Percentiles rank a stretch among this genome's conserved stretches.
These are phyloP conservation scores for Trametes pubescens DNA, from an alignment of 1,284 basidiomycete genomes.

Conservation along the genomic window DNA sequence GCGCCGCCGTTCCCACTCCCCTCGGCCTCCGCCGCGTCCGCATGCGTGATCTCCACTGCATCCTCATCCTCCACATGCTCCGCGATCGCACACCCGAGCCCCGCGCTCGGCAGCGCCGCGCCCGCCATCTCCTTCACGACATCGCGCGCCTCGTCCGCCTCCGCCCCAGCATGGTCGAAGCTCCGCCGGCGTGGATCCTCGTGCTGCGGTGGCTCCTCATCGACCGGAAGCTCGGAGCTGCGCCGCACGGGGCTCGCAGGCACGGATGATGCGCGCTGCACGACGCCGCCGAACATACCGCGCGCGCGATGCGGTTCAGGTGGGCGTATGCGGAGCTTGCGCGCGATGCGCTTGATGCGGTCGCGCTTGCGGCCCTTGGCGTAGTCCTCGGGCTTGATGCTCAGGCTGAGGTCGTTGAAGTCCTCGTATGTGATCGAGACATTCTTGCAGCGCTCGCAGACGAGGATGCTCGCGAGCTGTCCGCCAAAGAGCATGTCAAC, in stretches of 20 bases:
- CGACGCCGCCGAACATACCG: slow-evolving; percentile 11
- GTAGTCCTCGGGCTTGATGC: slow-evolving; percentile 85
- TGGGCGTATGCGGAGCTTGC: slow-evolving; percentile 56
- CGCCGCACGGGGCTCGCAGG: slow-evolving; percentile 43
- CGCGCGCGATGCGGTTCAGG: slow-evolving; percentile 16
- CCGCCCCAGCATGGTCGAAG: slow-evolving; percentile 38
- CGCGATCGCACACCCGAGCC: slow-evolving; percentile 21
- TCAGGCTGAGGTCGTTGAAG: slow-evolving; percentile 91
- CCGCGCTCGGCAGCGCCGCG: background rate
- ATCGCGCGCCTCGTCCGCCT: slow-evolving; percentile 31
- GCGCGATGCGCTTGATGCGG: slow-evolving; percentile 74
- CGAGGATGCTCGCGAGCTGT: slow-evolving; percentile 86
- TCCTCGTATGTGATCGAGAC: slow-evolving; percentile 93
- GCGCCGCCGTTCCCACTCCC: slow-evolving; percentile 28
- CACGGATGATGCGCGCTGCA: slow-evolving; percentile 42
- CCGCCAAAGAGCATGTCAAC: slow-evolving; percentile 93
- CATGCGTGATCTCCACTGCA: slow-evolving; percentile 21
- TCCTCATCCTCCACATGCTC: slow-evolving; percentile 26
- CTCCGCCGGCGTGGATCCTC: slow-evolving; percentile 41
- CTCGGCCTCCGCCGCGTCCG: slow-evolving; percentile 28
- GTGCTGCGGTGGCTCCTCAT: slow-evolving; percentile 37
- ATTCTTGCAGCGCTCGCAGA: slow-evolving; percentile 93
- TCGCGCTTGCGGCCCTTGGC: slow-evolving; percentile 72
- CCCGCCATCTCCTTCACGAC: slow-evolving; percentile 28
- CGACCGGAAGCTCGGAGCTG: slow-evolving; percentile 36